These are phyloP conservation scores for Liriodendron chinense DNA, from an alignment of 164 flowering plant genomes.

Conservation along the genomic window DNA sequence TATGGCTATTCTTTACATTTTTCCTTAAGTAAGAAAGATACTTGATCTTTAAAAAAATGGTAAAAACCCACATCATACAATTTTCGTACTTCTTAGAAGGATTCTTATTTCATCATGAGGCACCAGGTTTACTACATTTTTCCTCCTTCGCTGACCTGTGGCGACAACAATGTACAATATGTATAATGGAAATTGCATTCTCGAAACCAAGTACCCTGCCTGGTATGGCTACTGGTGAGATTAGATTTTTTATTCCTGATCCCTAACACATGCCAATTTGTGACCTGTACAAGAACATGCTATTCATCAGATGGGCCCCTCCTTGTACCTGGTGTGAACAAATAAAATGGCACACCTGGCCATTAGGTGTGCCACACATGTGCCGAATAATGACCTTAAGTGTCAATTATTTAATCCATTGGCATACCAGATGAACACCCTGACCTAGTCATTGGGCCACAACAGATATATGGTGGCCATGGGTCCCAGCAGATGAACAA, in stretches of 20 bases:
- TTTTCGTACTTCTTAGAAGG: slow-evolving; percentile 46
- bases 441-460: too few species aligned
- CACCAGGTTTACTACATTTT: slow-evolving; percentile 24
- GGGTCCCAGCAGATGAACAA: too few species aligned
- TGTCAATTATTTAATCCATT: too few species aligned
- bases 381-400: too few species aligned
- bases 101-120: slow-evolving; percentile 28
- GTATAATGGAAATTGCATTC: not conserved
- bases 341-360: not conserved
- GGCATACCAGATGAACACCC: too few species aligned
- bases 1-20: slow-evolving; percentile 27
- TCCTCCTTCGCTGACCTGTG: slow-evolving; percentile 44
- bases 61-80: not conserved
- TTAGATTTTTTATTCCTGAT: not conserved
- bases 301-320: not conserved
- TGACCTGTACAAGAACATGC: not conserved
- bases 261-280: not conserved
- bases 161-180: slow-evolving; percentile 4
- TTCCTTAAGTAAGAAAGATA: slow-evolving; percentile 22
- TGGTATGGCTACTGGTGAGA: not conserved
- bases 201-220: not conserved
- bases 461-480: too few species aligned
- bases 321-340: not conserved
- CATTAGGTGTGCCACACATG: not conserved
- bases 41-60: too few species aligned